Percentiles rank a stretch among this genome's conserved stretches.
phyloP scores from a whole-genome alignment of 1,284 basidiomycete genomes.

The Puccinia horiana region DNA sequence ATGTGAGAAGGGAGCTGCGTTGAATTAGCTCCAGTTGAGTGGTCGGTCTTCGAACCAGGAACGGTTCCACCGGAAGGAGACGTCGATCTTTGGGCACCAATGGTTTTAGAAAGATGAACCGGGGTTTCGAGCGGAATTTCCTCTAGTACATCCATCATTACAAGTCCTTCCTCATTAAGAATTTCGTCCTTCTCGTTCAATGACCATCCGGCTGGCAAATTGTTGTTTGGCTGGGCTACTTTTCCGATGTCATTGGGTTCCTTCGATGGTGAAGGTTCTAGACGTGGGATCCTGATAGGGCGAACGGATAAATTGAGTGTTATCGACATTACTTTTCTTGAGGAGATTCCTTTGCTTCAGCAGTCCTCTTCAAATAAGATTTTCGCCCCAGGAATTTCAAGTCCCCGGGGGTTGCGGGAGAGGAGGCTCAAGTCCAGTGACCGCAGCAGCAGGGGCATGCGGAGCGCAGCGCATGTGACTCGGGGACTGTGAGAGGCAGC shows the following conservation, averaged over 20 bases:
- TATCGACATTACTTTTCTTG: no score
- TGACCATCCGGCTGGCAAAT: conserved; percentile 29
- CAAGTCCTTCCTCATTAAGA: conserved; percentile 42
- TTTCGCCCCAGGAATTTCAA: no score
- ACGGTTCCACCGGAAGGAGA: background rate
- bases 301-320: background rate
- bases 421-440: no score
- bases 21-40: background rate
- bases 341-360: no score
- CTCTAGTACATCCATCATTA: conserved; percentile 40
- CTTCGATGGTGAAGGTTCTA: background rate
- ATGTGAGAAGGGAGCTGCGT: conserved; percentile 17
- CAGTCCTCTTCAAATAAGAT: no score
- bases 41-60: background rate
- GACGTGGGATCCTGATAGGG: conserved; percentile 7
- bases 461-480: no score
- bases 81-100: background rate
- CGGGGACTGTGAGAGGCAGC: no score
- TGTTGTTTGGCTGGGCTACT: background rate
- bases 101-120: background rate
- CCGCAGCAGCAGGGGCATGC: no score
- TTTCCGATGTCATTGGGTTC: background rate
- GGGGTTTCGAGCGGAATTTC: background rate
- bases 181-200: conserved; percentile 42
- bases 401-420: no score